Base-by-base conservation (phyloP, 2,329 filamentous ascomycete species). In the Shiraia bambusicola region DNA sequence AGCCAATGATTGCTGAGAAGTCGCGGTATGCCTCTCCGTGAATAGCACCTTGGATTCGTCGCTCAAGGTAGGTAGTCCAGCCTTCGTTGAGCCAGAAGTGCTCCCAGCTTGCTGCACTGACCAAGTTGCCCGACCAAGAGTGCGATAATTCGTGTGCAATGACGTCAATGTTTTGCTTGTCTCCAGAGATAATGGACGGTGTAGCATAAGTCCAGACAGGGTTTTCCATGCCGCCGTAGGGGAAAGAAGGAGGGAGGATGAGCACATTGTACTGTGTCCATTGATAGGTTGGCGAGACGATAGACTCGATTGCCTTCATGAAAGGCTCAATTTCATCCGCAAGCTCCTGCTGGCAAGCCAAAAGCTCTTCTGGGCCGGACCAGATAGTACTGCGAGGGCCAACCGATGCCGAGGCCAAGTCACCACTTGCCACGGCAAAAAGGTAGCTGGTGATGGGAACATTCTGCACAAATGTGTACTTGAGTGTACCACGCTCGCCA, bases 181-280 rank as follows among this genome's bases (percentile, higher is more conserved):
- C 79, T 34, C 92, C 92, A 42, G 87, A 93, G 62, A 98, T 90
- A 56, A 97, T 86, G 26, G 90, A 95, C 2, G 92, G 92, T 1
- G 93, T 97, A 1, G 91, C 92, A 66, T 95, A 97, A 0, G 93
- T 97, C 72, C 87, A 95, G 38, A 95, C 83, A 0, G 91, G 91
- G 65, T 96, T 95, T 69, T 95, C 90, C 86, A 90, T 90, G 49
- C 83, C 82, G 3, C 54, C 59, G 35, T 58, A 66, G 0, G 65
- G 66, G 47, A 69, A 97, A 55, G 87, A 92, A 1, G 89, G 87
- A 3, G 92, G 92, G 24, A 97, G 75, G 3, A 96, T 86, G 15
- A 97, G 75, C 8, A 95, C 88, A 55, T 97, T 97, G 76, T 97
- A 97, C 55, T 91, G 84, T 12, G 88, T 91, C 93, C 93, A 98